A percentile compares a stretch with the other conserved stretches of the same genome.
These are phyloP conservation scores for Physaria fendleri DNA, from an alignment of 345 rosid genomes.

Conservation along the genomic window DNA sequence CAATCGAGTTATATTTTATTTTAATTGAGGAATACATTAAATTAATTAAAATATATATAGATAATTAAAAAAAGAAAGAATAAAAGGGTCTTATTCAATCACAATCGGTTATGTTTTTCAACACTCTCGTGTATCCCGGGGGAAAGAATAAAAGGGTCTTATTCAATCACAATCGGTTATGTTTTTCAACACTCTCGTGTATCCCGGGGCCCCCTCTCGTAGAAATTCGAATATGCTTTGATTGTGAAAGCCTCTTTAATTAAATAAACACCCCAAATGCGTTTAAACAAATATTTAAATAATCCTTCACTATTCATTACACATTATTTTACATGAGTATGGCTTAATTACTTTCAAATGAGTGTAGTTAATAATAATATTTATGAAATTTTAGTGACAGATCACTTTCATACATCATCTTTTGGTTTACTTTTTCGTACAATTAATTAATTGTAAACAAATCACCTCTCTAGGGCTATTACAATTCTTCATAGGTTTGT, in stretches of 20 bases:
- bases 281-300: no score
- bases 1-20: no score
- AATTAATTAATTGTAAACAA: background rate
- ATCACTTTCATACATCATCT: conserved; percentile 5
- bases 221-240: conserved; percentile 21
- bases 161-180: background rate
- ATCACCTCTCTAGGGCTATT: conserved; percentile 5
- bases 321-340: background rate
- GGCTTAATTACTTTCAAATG: background rate
- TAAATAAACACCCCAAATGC: conserved; percentile 22
- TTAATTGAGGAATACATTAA: no score
- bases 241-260: conserved; percentile 9
- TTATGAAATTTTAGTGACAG: background rate
- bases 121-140: conserved; percentile 17
- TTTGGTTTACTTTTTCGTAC: background rate
- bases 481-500: background rate
- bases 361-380: background rate
- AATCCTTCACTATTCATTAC: no score
- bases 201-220: conserved; percentile 13
- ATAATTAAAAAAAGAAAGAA: no score
- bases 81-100: background rate
- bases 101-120: conserved; percentile 22
- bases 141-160: conserved; percentile 7
- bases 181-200: conserved; percentile 26
- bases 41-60: no score